A percentile compares a stretch with the other conserved stretches of the same genome.
phyloP scores from a whole-genome alignment of 345 rosid species.

The Eucalyptus globulus region DNA sequence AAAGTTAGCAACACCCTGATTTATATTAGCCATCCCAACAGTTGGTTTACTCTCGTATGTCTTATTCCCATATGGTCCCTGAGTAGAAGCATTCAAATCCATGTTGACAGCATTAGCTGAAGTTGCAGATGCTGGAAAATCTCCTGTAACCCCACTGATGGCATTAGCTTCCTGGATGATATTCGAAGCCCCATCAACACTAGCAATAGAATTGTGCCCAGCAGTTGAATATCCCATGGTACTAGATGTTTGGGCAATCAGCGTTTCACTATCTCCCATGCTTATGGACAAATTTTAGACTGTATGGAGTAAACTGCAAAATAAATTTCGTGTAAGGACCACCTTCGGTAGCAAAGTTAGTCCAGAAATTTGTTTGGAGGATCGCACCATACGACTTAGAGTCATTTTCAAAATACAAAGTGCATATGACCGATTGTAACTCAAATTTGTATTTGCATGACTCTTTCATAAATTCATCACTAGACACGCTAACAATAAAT shows the following conservation, averaged over 20 bases:
- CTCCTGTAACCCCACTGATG: background rate
- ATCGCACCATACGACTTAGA: background rate
- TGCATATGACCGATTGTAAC: background rate
- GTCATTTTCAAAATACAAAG: background rate
- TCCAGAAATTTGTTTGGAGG: background rate
- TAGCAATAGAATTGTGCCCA: background rate
- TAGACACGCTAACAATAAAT: background rate
- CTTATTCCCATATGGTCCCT: background rate
- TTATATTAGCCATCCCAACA: background rate
- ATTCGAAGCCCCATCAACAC: background rate
- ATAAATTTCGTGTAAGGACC: background rate
- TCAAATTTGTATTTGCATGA: background rate
- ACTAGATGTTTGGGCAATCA: background rate
- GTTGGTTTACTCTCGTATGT: background rate
- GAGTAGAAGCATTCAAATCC: background rate
- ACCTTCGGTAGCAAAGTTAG: background rate
- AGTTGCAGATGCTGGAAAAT: background rate
- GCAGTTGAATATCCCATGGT: background rate
- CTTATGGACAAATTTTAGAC: background rate
- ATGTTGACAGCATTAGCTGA: background rate
- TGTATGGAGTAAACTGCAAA: background rate
- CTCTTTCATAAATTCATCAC: background rate
- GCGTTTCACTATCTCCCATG: conserved; percentile 1
- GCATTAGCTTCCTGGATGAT: background rate
- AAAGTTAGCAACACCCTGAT: background rate